Percentiles rank a stretch among this genome's conserved stretches.
These are phyloP conservation scores for Malus orientalis DNA, from an alignment of 306 rosid genomes.

Conservation along the genomic window DNA sequence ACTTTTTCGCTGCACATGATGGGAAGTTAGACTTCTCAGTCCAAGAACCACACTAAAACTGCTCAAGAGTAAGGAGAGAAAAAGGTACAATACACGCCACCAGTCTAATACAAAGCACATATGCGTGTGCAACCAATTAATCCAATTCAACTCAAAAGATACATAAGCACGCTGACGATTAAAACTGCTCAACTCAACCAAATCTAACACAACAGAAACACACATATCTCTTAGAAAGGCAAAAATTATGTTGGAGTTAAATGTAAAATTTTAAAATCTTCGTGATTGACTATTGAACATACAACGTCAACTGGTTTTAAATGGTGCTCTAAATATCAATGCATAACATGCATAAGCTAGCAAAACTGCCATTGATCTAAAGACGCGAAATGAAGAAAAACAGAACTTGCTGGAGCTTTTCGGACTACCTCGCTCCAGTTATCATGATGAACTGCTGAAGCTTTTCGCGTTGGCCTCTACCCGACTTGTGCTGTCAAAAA, in stretches of 20 bases:
- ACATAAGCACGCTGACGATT: not conserved
- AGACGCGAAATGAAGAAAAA: not conserved
- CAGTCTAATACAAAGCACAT: not conserved
- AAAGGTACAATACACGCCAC: not conserved
- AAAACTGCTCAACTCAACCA: not conserved
- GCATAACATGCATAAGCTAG: not conserved
- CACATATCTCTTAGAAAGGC: not conserved
- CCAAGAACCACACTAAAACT: not conserved
- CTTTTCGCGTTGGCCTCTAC: conserved; percentile 93
- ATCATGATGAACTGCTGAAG: conserved; percentile 87
- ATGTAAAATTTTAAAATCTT: not conserved
- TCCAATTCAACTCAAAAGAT: not conserved
- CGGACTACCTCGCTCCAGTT: conserved; percentile 83
- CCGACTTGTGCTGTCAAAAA: conserved; percentile 70
- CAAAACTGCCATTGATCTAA: not conserved
- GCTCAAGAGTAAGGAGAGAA: not conserved
- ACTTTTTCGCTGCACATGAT: conserved; percentile 65
- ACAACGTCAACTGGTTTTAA: not conserved
- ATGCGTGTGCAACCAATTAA: not conserved
- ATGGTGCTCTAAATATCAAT: not conserved
- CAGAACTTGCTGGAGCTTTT: conserved; percentile 1
- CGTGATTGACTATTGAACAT: not conserved
- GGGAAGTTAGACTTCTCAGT: not conserved
- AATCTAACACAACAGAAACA: not conserved
- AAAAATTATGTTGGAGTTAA: not conserved